phyloP scores from a whole-genome alignment of 805 yeast species.

The Nematodospora valgi region DNA sequence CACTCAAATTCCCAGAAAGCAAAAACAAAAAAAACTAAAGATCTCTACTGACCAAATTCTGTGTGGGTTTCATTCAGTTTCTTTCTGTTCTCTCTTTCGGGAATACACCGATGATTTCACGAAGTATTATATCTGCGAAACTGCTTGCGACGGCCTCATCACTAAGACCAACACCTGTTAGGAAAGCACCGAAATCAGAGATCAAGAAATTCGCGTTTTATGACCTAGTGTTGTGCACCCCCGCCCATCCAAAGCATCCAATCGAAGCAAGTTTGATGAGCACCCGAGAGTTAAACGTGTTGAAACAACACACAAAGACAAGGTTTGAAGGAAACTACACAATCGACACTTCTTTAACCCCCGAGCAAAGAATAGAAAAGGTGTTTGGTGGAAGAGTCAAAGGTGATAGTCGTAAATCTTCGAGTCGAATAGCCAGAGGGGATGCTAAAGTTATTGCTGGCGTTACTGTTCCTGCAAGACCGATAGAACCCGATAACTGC shows the following conservation, averaged over 20 bases:
- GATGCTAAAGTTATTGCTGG: slow-evolving; percentile 49
- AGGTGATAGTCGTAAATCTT: slow-evolving; percentile 46
- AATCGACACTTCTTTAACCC: slow-evolving; percentile 23
- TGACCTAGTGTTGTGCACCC: slow-evolving; percentile 35
- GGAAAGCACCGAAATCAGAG: neutral
- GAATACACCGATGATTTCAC: neutral
- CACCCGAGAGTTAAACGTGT: slow-evolving; percentile 14
- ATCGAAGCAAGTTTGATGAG: slow-evolving; percentile 28
- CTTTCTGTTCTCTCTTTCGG: no score
- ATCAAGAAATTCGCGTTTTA: slow-evolving; percentile 25
- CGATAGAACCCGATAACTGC: slow-evolving; percentile 90
- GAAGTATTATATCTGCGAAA: neutral
- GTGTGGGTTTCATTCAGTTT: neutral
- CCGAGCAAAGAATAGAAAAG: slow-evolving; percentile 45
- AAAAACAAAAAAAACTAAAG: neutral
- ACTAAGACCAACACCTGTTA: slow-evolving; percentile 2
- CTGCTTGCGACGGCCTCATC: slow-evolving; percentile 1
- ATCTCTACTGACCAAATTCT: no score
- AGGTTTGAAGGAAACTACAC: slow-evolving; percentile 32
- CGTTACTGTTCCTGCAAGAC: slow-evolving; percentile 74
- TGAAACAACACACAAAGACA: slow-evolving; percentile 19
- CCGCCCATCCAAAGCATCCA: slow-evolving; percentile 29
- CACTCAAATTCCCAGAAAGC: no score
- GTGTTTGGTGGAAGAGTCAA: slow-evolving; percentile 57
- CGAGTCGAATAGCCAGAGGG: slow-evolving; percentile 34